phyloP scores from a whole-genome alignment of 179 eudicot genomes.

The Beta lomatogona region DNA sequence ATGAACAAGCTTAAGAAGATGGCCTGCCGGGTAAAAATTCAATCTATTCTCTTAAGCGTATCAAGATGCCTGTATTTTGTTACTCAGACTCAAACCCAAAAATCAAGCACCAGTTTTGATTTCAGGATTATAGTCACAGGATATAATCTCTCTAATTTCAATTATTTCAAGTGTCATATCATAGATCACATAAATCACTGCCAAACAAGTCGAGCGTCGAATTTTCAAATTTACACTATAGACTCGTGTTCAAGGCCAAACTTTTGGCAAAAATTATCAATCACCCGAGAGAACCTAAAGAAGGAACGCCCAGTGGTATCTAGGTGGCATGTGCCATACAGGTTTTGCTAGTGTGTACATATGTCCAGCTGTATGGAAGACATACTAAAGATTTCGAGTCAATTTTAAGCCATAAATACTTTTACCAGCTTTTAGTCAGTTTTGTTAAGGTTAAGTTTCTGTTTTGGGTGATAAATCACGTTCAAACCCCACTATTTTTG shows the following conservation, averaged over 20 bases:
- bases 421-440: background rate
- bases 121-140: background rate
- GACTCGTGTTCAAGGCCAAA: background rate
- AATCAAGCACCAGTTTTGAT: background rate
- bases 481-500: background rate
- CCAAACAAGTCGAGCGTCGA: background rate
- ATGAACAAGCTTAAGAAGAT: slow-evolving; percentile 90
- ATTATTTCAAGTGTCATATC: background rate
- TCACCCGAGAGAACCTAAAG: too few relatives aligned
- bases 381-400: too few relatives aligned
- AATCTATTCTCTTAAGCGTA: slow-evolving; percentile 6
- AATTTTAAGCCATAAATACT: too few relatives aligned
- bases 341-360: too few relatives aligned
- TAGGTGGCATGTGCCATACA: too few relatives aligned
- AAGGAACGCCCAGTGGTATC: too few relatives aligned
- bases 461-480: background rate
- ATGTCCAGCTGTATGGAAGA: too few relatives aligned
- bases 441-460: background rate
- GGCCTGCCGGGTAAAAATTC: slow-evolving; percentile 68
- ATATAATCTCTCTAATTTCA: background rate
- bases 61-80: slow-evolving; percentile 2
- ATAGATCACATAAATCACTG: background rate
- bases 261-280: too few relatives aligned
- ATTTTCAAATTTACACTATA: background rate
- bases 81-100: background rate